Evolutionary conservation across 2,329 filamentous ascomycete species (phyloP), one percentile per base, ranked within the genome.

Genomic region (Claviceps maximensis): DNA sequence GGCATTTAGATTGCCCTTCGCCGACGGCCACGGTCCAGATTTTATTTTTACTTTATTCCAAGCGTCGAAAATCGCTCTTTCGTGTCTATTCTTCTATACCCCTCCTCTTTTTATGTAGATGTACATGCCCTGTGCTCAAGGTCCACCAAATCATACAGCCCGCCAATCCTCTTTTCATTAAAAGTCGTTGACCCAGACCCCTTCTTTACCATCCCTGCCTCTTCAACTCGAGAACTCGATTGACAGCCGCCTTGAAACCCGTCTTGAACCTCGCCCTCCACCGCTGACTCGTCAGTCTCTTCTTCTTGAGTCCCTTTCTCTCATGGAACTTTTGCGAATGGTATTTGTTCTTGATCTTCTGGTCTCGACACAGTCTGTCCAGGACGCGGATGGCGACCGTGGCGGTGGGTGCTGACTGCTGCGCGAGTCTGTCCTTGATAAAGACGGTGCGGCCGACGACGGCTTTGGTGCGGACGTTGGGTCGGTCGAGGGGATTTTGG

Each of bases 121-220:
- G 7, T 33, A 29, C 6, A 47, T 3, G 40, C n/a, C 13, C 13
- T 9, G 21, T 17, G 47, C 29, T n/a, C 17, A 6, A 23, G 17
- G 15, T 13, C 13, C 36, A 9, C n/a, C 19, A 23, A 29, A 54
- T 49, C 45, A 29, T 55, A 57, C 41, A 55, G 31, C 19, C 13
- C 31, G 12, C 5, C 23, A 31, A 42, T 25, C n/a, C 7, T 19
- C 36, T 17, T 38, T 5, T 17, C 15, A 2, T n/a, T n/a, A 17
- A 38, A 23, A 42, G 12, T 42, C 23, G 25, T 12, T 15, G 15
- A n/a, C 13, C 15, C 29, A 8, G 9, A 1, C 3, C 31, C 3
- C 8, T 5, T n/a, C 10, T 29, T 36, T 70, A 94, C 87, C 89
- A 93, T 2, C 88, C 88, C 69, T 93, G 87, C 64, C 73, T 79